These are phyloP conservation scores for Funneliformis mosseae DNA, from an alignment of 192 early-diverging fungal genomes.

Conservation along the genomic window DNA sequence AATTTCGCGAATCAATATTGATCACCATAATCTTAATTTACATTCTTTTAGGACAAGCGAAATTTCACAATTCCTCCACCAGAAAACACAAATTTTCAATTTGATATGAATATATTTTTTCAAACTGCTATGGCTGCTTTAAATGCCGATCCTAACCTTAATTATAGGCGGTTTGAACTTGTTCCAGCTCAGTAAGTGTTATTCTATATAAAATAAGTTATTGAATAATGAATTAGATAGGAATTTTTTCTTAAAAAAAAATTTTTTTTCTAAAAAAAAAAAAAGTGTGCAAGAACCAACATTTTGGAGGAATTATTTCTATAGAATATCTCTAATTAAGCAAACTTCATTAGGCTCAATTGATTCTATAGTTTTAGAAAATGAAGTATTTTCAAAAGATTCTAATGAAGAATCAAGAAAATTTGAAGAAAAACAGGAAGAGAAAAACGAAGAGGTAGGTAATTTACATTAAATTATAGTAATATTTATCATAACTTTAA, in stretches of 20 bases:
- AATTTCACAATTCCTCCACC: constrained; percentile 66
- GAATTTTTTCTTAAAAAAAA: background rate
- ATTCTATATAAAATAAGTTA: background rate
- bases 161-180: constrained; percentile 65
- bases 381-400: constrained; percentile 26
- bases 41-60: constrained; percentile 53
- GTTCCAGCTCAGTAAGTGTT: constrained; percentile 61
- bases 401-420: background rate
- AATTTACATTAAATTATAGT: background rate
- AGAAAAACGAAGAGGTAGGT: background rate
- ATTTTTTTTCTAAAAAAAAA: background rate
- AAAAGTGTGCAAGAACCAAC: constrained; percentile 57
- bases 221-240: background rate
- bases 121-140: constrained; percentile 59
- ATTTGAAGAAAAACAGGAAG: background rate
- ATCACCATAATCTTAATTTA: constrained; percentile 1
- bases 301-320: constrained; percentile 77
- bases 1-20: background rate
- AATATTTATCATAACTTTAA: background rate
- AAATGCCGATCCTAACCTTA: constrained; percentile 55
- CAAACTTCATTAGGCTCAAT: constrained; percentile 48
- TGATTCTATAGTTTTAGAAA: constrained; percentile 31
- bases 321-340: constrained; percentile 60
- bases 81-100: constrained; percentile 60
- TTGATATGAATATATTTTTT: constrained; percentile 60